phyloP scores from a whole-genome alignment of 805 yeast species.

The Starmerella sp. region DNA sequence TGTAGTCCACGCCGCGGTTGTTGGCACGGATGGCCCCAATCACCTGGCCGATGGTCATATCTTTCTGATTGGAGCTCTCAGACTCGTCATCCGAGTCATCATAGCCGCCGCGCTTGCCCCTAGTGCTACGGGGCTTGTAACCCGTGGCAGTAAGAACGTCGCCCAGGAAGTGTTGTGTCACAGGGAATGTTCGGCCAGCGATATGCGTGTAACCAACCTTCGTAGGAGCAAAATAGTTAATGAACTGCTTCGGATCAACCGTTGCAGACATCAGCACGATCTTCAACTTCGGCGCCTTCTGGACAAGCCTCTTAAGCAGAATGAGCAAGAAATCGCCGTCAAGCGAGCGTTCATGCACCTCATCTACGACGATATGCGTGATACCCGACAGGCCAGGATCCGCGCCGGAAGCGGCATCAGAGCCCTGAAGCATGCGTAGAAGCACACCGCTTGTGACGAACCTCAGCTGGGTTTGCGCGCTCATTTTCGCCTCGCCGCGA shows the following conservation, averaged over 20 bases:
- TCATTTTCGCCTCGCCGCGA: constrained; percentile 68
- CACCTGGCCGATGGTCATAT: constrained; percentile 23
- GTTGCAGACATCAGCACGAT: constrained; percentile 91
- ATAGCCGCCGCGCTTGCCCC: background rate
- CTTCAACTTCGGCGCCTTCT: constrained; percentile 40
- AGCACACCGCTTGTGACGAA: constrained; percentile 91
- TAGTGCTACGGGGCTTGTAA: constrained; percentile 31
- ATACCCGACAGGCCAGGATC: constrained; percentile 27
- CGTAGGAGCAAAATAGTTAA: constrained; percentile 45
- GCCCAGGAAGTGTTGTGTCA: constrained; percentile 62
- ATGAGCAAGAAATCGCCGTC: constrained; percentile 80
- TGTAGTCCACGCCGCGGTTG: constrained; percentile 46
- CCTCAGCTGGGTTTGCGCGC: constrained; percentile 52
- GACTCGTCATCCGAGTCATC: constrained; percentile 19
- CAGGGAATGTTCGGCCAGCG: constrained; percentile 90
- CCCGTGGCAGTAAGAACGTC: constrained; percentile 47
- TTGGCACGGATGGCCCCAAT: constrained; percentile 28
- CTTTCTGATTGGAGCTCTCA: background rate
- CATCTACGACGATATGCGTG: constrained; percentile 74
- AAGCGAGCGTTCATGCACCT: constrained; percentile 91
- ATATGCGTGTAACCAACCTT: constrained; percentile 60
- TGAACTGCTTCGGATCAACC: constrained; percentile 58
- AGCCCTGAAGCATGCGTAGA: constrained; percentile 65
- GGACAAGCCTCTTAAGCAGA: constrained; percentile 52
- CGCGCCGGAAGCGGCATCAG: constrained; percentile 22